These are phyloP conservation scores for Mortierella sp. DNA, from an alignment of 371 early-diverging fungal genomes.

Conservation along the genomic window DNA sequence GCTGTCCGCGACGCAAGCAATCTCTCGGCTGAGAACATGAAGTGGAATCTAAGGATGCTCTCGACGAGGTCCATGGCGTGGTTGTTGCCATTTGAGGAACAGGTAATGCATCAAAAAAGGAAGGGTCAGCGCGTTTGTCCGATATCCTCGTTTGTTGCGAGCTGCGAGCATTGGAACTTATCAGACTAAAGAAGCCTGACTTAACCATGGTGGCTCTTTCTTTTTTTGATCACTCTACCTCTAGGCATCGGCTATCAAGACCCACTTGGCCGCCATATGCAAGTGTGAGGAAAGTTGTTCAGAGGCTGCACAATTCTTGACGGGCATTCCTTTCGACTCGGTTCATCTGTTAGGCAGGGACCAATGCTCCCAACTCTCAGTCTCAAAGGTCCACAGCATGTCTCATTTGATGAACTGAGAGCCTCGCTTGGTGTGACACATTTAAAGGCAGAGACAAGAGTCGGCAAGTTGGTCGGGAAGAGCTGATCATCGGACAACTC, in stretches of 20 bases:
- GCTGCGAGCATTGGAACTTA: too few species aligned
- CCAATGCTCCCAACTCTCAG: conserved; percentile 63
- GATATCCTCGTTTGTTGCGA: too few species aligned
- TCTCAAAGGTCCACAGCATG: conserved; percentile 88
- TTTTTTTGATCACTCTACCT: neutral
- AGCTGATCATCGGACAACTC: conserved; percentile 88
- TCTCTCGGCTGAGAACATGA: conserved; percentile 56
- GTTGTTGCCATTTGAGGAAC: conserved; percentile 91
- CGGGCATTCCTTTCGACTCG: conserved; percentile 86
- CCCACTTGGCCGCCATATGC: conserved; percentile 75
- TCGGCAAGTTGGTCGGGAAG: conserved; percentile 86
- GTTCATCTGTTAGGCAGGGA: conserved; percentile 67
- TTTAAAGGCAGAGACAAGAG: conserved; percentile 85
- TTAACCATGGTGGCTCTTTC: neutral
- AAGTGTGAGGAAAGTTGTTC: conserved; percentile 83
- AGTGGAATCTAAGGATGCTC: conserved; percentile 64
- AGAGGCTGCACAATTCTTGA: conserved; percentile 81
- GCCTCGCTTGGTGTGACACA: conserved; percentile 76
- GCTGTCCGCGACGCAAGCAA: conserved; percentile 42
- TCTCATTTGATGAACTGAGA: conserved; percentile 86
- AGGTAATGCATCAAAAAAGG: too few species aligned
- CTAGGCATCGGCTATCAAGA: conserved; percentile 78
- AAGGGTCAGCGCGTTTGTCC: too few species aligned
- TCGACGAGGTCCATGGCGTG: conserved; percentile 70
- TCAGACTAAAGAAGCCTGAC: too few species aligned